A percentile compares a stretch with the other conserved stretches of the same genome.
phyloP scores from a whole-genome alignment of 495 filamentous ascomycete species.

The Hypoxylon rickii region DNA sequence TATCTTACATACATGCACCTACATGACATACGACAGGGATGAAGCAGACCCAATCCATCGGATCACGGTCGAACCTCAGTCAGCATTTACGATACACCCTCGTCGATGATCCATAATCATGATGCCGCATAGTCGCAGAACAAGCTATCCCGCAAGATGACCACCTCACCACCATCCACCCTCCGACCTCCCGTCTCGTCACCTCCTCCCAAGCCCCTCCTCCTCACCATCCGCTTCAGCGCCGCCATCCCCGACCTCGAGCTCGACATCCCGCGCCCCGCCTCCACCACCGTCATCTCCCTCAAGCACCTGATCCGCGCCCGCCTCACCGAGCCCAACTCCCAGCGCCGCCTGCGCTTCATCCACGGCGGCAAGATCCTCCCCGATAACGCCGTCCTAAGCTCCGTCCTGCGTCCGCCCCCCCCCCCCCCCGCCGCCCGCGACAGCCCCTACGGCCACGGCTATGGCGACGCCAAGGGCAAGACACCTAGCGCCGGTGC shows the following conservation, averaged over 20 bases:
- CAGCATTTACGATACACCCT: not conserved
- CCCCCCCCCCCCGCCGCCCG: conserved; percentile 48
- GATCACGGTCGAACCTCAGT: not conserved
- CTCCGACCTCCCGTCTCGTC: conserved; percentile 18
- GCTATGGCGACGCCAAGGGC: conserved; percentile 38
- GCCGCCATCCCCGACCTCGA: conserved; percentile 81
- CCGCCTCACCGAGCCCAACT: conserved; percentile 64
- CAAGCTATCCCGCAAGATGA: conserved; percentile 4
- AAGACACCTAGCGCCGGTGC: conserved; percentile 33
- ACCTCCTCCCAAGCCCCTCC: conserved; percentile 53
- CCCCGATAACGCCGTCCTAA: conserved; percentile 67
- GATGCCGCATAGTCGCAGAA: conserved; percentile 1
- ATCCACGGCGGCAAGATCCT: conserved; percentile 88
- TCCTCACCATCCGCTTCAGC: conserved; percentile 86
- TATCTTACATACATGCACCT: not conserved
- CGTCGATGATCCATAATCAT: conserved; percentile 1
- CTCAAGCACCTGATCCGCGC: conserved; percentile 82
- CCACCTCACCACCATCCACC: conserved; percentile 20
- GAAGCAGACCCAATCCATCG: conserved; percentile 3
- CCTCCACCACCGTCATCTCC: conserved; percentile 69
- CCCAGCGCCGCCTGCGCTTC: conserved; percentile 72
- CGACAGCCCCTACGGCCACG: conserved; percentile 13
- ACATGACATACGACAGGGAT: conserved; percentile 1
- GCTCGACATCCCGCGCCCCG: conserved; percentile 70
- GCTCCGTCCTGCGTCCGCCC: conserved; percentile 65